Base-by-base conservation (phyloP, 2,329 filamentous ascomycete species). In the Cryphonectria japonica region DNA sequence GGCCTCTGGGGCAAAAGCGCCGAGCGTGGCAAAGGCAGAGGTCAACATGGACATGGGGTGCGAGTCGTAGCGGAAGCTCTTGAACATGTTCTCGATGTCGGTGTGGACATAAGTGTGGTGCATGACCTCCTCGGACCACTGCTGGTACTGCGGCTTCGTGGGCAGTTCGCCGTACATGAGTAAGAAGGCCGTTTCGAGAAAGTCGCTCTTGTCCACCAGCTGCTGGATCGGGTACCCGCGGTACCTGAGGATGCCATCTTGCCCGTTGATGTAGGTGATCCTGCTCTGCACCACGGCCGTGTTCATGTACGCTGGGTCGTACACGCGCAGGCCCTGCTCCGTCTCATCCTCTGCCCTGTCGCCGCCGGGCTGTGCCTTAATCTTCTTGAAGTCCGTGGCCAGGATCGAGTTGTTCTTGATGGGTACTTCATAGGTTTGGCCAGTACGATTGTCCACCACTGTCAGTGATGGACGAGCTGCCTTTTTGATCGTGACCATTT, bases 211-310 rank as follows among this genome's bases (percentile, higher is more conserved):
- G 74, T 82, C 79, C 32, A 85, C 84, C 9, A 87, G 77, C 76
- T 87, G 83, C 75, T 87, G 81, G 71, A 87, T 86, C 9, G 83
- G 83, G 75, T 86, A 86, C 57, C 84, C 85, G 11, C 85, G 83
- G 75, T 87, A 87, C 57, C 84, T 83, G 46, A 87, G 79, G 61
- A 85, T 83, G 50, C 85, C 85, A 32, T 85, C 83, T 71, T 80
- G 81, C 50, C 85, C 85, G 75, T 86, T 85, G 76, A 86, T 86
- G 79, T 86, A 86, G 39, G 84, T 86, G 75, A 86, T 86, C 65
- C 78, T 81, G 75, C 82, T 84, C 78, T 83, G 78, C 29, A 86
- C 81, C 1, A 85, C 85, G 26, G 84, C 84, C 1, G 85, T 86
- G 79, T 86, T 86, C 81, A 85, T 84, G 78, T 85, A 86, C 2